Conservation (phyloP, 2,329 filamentous ascomycete genomes). For the Pseudocercospora vitis region DNA sequence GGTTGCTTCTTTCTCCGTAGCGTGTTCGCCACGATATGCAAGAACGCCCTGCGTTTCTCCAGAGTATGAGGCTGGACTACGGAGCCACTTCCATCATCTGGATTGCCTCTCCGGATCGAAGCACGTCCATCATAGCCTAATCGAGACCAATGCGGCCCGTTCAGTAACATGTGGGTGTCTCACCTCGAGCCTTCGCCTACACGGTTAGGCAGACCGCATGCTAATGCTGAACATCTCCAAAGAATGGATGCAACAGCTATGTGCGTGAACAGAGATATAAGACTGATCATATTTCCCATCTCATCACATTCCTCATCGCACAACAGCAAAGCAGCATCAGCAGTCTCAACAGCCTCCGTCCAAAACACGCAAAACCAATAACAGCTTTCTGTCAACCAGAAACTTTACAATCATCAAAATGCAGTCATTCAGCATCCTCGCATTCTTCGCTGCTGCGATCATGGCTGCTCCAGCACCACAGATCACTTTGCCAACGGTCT, state of each 20-base stretch:
- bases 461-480: neutral
- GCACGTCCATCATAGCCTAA: neutral
- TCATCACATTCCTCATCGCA: neutral
- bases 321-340: neutral
- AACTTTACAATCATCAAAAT: neutral
- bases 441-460: neutral
- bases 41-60: neutral
- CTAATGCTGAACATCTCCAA: neutral
- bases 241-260: neutral
- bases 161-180: neutral
- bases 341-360: neutral
- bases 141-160: neutral
- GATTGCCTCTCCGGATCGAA: too few relatives aligned
- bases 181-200: neutral
- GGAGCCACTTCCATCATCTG: neutral
- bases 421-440: neutral
- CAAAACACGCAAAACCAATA: neutral
- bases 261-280: neutral
- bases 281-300: neutral
- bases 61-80: neutral
- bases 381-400: neutral
- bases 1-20: neutral
- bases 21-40: neutral
- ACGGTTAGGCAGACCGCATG: neutral
- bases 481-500: neutral